Evolutionary conservation across 805 yeast genomes (phyloP), one percentile per base, ranked within the genome.

Genomic region (Cyberlindnera petersonii): DNA sequence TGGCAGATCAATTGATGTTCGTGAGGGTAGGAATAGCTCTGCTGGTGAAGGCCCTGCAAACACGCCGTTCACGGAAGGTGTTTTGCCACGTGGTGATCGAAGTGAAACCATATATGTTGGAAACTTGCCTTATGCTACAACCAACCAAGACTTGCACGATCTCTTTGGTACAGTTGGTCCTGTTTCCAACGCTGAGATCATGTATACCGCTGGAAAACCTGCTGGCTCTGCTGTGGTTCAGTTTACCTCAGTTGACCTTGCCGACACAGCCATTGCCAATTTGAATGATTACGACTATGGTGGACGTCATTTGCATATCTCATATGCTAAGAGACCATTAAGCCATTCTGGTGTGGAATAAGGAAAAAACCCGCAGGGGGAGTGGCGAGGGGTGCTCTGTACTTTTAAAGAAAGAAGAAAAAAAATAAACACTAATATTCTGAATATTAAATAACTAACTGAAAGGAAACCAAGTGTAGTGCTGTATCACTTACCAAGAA

Each of bases 91-190:
- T 31, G 87, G 86, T 30, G 73, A 65, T 27, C 77, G 76, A 35
- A 80, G 78, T 35, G 74, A 68, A 24, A 69, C 75, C 17, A 73
- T 91, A 31, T 83, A 65, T 56, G 88, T 84, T 17, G 72, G 71
- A 31, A 91, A 91, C 66, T 68, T 91, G 56, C 98, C 98, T 22
- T 86, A 77, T 71, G 82, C 88, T 37, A 89, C 97, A n/a, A 77
- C 87, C 23, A 79, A 81, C 49, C 79, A 82, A 42, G 97, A 91
- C 62, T 72, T 91, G 48, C 76, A 70, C 48, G 96, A 89, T 49
- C 71, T 91, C 43, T 89, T 89, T 59, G 91, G 82, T 58, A 82
- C 91, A 26, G 76, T 88, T 39, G 95, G 96, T 17, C 66, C 74
- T 34, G 86, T 91, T 14, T 67, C 63, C 28, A 72, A 72, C 30